Evolutionary conservation across 1,284 basidiomycete genomes (phyloP).

Genomic region (Pseudozyma pruni): DNA sequence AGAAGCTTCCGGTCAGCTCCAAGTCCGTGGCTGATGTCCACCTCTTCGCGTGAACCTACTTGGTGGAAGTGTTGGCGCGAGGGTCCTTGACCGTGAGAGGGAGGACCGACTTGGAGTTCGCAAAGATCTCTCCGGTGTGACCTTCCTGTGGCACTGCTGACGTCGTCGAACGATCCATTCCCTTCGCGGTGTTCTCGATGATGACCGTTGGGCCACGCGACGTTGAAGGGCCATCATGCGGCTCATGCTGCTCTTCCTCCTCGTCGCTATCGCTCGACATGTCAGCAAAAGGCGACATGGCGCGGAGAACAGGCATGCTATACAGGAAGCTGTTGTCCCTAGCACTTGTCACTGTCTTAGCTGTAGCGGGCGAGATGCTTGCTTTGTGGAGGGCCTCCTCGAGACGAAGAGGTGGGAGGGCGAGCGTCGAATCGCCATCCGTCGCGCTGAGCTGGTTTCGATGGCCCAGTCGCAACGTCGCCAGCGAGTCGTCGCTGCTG

Average conservation of each 20-base stretch:
- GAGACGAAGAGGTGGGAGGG: constrained; percentile 9
- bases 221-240: background rate
- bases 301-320: constrained; percentile 39
- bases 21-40: background rate
- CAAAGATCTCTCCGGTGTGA: constrained; percentile 39
- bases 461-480: constrained; percentile 15
- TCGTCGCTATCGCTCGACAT: constrained; percentile 45
- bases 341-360: background rate
- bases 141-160: constrained; percentile 21
- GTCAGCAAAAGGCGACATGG: constrained; percentile 39
- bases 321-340: constrained; percentile 21
- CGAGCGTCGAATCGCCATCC: background rate
- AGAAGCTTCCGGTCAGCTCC: background rate
- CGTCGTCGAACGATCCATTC: background rate
- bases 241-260: constrained; percentile 6
- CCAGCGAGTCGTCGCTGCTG: constrained; percentile 15
- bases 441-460: constrained; percentile 11
- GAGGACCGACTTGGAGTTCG: constrained; percentile 7
- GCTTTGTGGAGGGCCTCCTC: background rate
- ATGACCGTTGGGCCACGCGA: background rate
- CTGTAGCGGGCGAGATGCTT: background rate
- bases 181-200: background rate
- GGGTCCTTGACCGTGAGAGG: constrained; percentile 11
- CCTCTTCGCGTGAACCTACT: constrained; percentile 1
- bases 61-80: background rate